phyloP scores from a whole-genome alignment of 192 early-diverging fungal species.

The Rhizophagus sp. region DNA sequence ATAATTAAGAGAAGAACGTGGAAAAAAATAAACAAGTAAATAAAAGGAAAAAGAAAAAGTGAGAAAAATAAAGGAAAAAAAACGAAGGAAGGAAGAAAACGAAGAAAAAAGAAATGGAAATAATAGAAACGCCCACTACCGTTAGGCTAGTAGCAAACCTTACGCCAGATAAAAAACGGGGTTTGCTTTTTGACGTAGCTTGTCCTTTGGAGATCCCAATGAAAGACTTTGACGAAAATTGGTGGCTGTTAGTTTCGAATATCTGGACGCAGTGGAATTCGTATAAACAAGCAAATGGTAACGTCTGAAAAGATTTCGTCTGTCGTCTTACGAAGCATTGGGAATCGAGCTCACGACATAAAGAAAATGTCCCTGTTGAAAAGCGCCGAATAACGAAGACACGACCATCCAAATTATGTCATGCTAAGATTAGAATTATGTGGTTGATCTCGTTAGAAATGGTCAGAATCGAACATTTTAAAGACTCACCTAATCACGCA shows the following conservation, averaged over 20 bases:
- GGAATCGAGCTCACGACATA: not conserved
- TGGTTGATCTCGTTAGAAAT: not conserved
- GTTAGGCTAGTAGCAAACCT: not conserved
- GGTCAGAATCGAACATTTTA: not conserved
- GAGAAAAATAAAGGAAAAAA: no score
- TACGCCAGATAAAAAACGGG: not conserved
- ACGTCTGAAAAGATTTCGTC: not conserved
- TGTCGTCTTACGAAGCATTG: not conserved
- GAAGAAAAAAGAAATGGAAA: no score
- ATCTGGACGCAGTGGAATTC: not conserved
- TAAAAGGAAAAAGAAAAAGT: no score
- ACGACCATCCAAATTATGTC: not conserved
- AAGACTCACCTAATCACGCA: not conserved
- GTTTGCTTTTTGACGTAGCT: not conserved
- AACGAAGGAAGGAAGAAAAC: no score
- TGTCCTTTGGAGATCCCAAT: not conserved
- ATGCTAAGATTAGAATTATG: slow-evolving; percentile 5
- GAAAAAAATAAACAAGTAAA: no score
- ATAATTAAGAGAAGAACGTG: no score
- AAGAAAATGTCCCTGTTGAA: not conserved
- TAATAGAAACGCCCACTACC: no score
- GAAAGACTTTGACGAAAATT: not conserved
- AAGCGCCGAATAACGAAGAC: not conserved
- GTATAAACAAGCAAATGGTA: not conserved
- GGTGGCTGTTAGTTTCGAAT: not conserved